Percentiles rank a stretch among this genome's conserved stretches.
phyloP scores from a whole-genome alignment of 306 rosid genomes.

The Inga oerstediana region DNA sequence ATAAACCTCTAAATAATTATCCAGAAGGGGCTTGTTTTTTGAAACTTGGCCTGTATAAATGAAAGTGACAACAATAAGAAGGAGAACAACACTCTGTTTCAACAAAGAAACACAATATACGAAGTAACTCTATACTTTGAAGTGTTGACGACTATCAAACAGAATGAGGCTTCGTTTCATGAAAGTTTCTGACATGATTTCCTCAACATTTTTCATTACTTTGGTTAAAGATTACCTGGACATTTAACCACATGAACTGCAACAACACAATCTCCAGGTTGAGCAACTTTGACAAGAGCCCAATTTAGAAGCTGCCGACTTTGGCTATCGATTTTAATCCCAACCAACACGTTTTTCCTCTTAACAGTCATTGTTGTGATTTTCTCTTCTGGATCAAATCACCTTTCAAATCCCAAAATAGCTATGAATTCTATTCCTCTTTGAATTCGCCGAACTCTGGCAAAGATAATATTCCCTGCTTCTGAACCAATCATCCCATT shows the following conservation, averaged over 20 bases:
- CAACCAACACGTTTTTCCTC: slow-evolving; percentile 70
- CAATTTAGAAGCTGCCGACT: slow-evolving; percentile 77
- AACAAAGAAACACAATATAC: background rate
- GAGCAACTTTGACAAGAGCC: slow-evolving; percentile 85
- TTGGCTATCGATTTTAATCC: slow-evolving; percentile 60
- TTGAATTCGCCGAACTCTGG: slow-evolving; percentile 26
- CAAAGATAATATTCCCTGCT: slow-evolving; percentile 35
- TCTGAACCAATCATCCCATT: slow-evolving; percentile 39
- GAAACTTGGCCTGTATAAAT: slow-evolving; percentile 50
- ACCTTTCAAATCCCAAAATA: slow-evolving; percentile 30
- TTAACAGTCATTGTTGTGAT: slow-evolving; percentile 55
- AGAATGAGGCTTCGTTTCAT: background rate
- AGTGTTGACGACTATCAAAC: background rate
- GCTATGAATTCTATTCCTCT: slow-evolving; percentile 25
- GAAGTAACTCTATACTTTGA: background rate
- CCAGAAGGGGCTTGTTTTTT: slow-evolving; percentile 54
- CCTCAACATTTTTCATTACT: background rate
- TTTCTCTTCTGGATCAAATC: slow-evolving; percentile 11
- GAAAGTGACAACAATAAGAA: slow-evolving; percentile 14
- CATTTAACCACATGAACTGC: slow-evolving; percentile 72
- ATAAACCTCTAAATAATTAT: slow-evolving; percentile 69
- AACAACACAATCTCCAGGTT: slow-evolving; percentile 80
- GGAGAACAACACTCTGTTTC: background rate
- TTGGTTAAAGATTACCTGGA: slow-evolving; percentile 48
- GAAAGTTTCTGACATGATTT: background rate